Evolutionary conservation across 805 yeast species (phyloP), one percentile per base, ranked within the genome.

Genomic region (Pichia ethanolica): DNA sequence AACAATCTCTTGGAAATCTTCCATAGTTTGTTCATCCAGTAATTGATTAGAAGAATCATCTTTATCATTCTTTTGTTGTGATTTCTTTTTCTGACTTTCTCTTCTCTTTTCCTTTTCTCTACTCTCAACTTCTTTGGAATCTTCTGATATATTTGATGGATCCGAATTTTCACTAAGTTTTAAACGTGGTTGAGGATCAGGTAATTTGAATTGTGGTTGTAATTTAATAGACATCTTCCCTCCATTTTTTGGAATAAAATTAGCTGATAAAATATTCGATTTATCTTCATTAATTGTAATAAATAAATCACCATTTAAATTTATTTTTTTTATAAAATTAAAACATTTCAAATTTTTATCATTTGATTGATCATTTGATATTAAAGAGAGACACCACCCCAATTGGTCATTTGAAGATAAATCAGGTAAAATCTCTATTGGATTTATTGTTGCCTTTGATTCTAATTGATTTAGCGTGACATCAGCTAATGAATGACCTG

Each of bases 1-100:
- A 11, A 53, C 41, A 10, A 46, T 27, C 25, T 47, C 49, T 7
- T 43, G 49, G 32, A 46, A 44, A 25, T 49, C 40, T 12, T 44
- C 26, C 26, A 35, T 47, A 3, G 35, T 39, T 20, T 30, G 10
- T 4, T 38, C 7, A 11, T 35, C 46, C 14, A 11, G 3, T 9
- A 20, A 12, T 38, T n/a, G 35, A 5, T 32, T 27, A 7, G 7
- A 20, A 3, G 5, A 12, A 28, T 12, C 20, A 5, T 8, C 13
- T 7, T 13, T 33, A 4, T 25, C 35, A 8, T 30, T 25, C 26
- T 36, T 10, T 25, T 35, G 27, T 28, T 36, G n/a, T 11, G 4
- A 5, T 3, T 12, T 25, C 4, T 28, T 25, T 36, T 13, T n/a
- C 32, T 34, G 4, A 13, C 20, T 20, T 8, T 10, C 20, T 11